These are phyloP conservation scores for Gossypium herbaceum DNA, from an alignment of 345 rosid species.

Conservation along the genomic window DNA sequence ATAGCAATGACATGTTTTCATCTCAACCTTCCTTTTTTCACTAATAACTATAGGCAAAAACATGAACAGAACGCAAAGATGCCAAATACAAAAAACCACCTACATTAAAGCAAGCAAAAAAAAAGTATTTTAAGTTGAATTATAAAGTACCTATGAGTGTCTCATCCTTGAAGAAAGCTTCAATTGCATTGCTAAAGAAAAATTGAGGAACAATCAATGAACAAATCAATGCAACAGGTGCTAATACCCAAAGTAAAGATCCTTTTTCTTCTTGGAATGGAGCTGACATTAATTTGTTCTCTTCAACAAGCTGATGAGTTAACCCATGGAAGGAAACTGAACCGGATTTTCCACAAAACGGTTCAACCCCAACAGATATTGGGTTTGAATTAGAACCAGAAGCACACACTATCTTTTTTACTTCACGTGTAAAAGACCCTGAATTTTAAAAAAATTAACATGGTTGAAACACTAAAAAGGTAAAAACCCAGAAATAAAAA, in stretches of 20 bases:
- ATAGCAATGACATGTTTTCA: not conserved
- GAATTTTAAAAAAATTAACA: not conserved
- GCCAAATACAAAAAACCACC: not conserved
- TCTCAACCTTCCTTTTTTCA: not conserved
- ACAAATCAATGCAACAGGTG: slow-evolving; percentile 57
- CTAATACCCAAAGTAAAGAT: slow-evolving; percentile 72
- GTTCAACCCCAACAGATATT: slow-evolving; percentile 43
- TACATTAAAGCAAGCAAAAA: not conserved
- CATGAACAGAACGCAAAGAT: too few species aligned
- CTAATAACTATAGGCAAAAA: not conserved
- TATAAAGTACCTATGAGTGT: slow-evolving; percentile 38
- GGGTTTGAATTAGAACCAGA: slow-evolving; percentile 31
- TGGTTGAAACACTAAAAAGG: not conserved
- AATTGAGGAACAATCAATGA: slow-evolving; percentile 77
- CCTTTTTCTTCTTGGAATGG: slow-evolving; percentile 68
- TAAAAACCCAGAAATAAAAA: not conserved
- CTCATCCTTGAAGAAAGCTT: slow-evolving; percentile 46
- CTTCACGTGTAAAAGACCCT: slow-evolving; percentile 27
- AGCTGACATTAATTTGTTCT: slow-evolving; percentile 58
- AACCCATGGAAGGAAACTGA: slow-evolving; percentile 73
- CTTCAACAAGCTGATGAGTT: slow-evolving; percentile 76
- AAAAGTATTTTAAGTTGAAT: not conserved
- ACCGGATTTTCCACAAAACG: slow-evolving; percentile 75
- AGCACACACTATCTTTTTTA: slow-evolving; percentile 24
- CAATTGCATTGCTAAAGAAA: slow-evolving; percentile 51